A percentile compares a stretch with the other conserved stretches of the same genome.
Conservation (phyloP, 768 basidiomycete species). For the Leccinum obscurum region DNA sequence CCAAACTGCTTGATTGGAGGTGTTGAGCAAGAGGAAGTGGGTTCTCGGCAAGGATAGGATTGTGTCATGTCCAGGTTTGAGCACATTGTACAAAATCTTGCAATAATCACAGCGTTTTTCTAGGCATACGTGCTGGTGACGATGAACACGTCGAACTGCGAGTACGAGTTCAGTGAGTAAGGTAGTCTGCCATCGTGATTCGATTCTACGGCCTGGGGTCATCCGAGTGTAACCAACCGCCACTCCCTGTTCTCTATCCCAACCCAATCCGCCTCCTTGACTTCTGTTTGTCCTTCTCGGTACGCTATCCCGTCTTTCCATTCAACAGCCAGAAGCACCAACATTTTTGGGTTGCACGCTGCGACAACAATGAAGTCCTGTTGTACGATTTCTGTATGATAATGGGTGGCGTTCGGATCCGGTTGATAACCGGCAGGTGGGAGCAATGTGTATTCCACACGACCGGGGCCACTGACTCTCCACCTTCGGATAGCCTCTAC, state of each 20-base stretch:
- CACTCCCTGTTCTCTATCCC: conserved; percentile 13
- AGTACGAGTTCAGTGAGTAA: not conserved
- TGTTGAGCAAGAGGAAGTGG: not conserved
- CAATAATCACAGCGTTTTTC: not conserved
- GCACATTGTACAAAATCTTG: conserved; percentile 7
- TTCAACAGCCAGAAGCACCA: conserved; percentile 16
- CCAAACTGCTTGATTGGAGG: not conserved
- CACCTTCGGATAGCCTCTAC: not conserved
- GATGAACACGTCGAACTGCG: not conserved
- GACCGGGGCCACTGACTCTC: not conserved
- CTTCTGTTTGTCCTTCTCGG: conserved; percentile 3
- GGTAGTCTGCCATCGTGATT: not conserved
- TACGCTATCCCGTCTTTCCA: conserved; percentile 19
- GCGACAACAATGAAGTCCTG: conserved; percentile 19
- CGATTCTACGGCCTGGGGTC: not conserved
- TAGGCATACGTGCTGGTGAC: no score
- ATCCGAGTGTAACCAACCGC: conserved; percentile 2
- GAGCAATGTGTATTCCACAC: not conserved
- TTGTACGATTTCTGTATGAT: conserved; percentile 5
- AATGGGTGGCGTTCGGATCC: not conserved
- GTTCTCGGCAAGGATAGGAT: conserved; percentile 5
- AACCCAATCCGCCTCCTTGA: conserved; percentile 1
- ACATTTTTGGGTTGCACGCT: not conserved
- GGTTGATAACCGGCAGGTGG: not conserved
- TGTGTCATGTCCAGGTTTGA: conserved; percentile 8